Percentiles rank a stretch among this genome's conserved stretches.
These are phyloP conservation scores for Eragrostis curvula DNA, from an alignment of 176 grass and related monocot genomes.

Conservation along the genomic window DNA sequence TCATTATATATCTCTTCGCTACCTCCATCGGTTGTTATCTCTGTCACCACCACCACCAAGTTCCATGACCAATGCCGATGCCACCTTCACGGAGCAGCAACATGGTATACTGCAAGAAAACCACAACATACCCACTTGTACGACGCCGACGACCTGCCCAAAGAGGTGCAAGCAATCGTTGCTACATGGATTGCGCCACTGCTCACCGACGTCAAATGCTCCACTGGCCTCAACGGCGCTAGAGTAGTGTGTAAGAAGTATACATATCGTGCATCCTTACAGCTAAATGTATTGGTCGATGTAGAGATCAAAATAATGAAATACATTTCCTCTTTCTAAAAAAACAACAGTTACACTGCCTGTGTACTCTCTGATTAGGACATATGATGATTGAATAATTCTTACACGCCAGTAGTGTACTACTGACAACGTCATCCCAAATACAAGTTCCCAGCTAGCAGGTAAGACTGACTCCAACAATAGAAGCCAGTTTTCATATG, in stretches of 20 bases:
- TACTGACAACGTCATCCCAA: no score
- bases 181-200: constrained; percentile 36
- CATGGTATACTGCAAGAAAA: constrained; percentile 28
- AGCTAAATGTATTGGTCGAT: no score
- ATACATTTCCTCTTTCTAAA: not conserved
- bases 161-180: constrained; percentile 1
- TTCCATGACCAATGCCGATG: not conserved
- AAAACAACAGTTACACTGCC: no score
- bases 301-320: not conserved
- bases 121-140: constrained; percentile 6
- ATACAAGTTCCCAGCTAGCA: no score
- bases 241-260: constrained; percentile 35
- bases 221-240: constrained; percentile 26
- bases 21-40: not conserved
- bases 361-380: no score
- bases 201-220: constrained; percentile 26
- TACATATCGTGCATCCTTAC: no score
- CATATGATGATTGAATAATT: no score
- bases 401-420: no score
- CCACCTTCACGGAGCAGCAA: not conserved
- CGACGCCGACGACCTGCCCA: constrained; percentile 12
- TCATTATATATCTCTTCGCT: no score
- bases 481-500: no score
- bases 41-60: not conserved
- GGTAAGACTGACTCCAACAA: no score